phyloP scores from a whole-genome alignment of 129 eudicot species.

The Saposhnikovia divaricata region DNA sequence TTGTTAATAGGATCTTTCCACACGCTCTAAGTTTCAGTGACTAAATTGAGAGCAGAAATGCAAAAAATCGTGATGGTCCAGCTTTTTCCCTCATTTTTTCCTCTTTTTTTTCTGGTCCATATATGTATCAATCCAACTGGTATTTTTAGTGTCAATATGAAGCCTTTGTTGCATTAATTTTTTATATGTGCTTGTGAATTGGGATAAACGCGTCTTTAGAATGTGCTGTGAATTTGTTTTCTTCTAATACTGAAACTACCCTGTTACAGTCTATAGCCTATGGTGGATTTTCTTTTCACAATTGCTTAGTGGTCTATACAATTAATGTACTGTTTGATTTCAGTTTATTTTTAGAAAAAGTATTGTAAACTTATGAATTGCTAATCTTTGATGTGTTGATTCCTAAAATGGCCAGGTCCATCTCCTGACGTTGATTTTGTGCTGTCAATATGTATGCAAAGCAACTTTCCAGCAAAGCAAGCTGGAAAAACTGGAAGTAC shows the following conservation, averaged over 20 bases:
- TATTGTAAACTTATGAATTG: not conserved
- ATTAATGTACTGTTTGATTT: not conserved
- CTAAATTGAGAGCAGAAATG: not conserved
- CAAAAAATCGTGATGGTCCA: not conserved
- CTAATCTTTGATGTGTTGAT: constrained; percentile 7
- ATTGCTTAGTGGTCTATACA: not conserved
- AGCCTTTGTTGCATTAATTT: not conserved
- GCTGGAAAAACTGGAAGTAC: constrained; percentile 29
- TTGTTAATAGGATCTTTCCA: not conserved
- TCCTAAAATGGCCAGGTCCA: constrained; percentile 57
- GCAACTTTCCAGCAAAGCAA: constrained; percentile 43
- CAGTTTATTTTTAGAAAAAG: not conserved
- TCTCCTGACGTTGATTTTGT: constrained; percentile 86
- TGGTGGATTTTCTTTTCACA: not conserved
- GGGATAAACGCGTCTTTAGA: not conserved
- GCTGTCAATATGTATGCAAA: constrained; percentile 75
- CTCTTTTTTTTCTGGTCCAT: not conserved
- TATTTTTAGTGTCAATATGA: not conserved
- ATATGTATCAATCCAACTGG: not conserved
- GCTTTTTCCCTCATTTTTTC: not conserved
- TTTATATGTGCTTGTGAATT: not conserved
- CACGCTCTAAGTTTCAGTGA: not conserved
- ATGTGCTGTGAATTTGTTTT: not conserved
- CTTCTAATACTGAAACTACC: not conserved
- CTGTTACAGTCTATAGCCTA: not conserved